Percentiles rank a stretch among this genome's conserved stretches.
Conservation (phyloP, 768 basidiomycete genomes). For the Serendipita vermifera region DNA sequence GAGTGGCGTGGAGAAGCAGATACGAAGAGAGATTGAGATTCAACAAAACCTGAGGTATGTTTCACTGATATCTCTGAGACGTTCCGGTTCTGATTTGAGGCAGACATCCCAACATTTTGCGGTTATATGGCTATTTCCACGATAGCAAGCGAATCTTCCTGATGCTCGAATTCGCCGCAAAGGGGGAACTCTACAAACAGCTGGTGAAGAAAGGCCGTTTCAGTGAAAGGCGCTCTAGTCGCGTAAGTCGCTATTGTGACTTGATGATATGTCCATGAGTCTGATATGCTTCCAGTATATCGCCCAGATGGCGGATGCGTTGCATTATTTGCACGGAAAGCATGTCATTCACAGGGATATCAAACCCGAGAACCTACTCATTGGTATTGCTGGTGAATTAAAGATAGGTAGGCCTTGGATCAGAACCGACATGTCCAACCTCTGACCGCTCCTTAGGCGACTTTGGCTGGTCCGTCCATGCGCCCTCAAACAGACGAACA, state of each 20-base stretch:
- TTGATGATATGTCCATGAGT: neutral
- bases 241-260: conserved; percentile 24
- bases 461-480: conserved; percentile 8
- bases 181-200: conserved; percentile 95
- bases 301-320: conserved; percentile 95
- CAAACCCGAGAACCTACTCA: conserved; percentile 92
- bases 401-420: conserved; percentile 65
- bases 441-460: neutral
- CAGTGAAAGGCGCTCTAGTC: conserved; percentile 70
- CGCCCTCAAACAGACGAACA: conserved; percentile 34
- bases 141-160: conserved; percentile 96
- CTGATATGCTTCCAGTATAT: conserved; percentile 47
- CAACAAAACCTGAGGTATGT: conserved; percentile 69
- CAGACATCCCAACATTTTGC: conserved; percentile 84
- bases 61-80: neutral
- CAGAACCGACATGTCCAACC: neutral
- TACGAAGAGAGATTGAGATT: conserved; percentile 94
- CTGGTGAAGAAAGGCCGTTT: conserved; percentile 76
- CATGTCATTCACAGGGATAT: conserved; percentile 99
- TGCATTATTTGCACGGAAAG: conserved; percentile 82
- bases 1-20: conserved; percentile 89
- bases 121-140: conserved; percentile 95
- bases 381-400: conserved; percentile 90
- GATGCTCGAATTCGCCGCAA: conserved; percentile 95
- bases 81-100: neutral